phyloP scores from a whole-genome alignment of 2,329 filamentous ascomycete genomes.

The Alternaria sp. region DNA sequence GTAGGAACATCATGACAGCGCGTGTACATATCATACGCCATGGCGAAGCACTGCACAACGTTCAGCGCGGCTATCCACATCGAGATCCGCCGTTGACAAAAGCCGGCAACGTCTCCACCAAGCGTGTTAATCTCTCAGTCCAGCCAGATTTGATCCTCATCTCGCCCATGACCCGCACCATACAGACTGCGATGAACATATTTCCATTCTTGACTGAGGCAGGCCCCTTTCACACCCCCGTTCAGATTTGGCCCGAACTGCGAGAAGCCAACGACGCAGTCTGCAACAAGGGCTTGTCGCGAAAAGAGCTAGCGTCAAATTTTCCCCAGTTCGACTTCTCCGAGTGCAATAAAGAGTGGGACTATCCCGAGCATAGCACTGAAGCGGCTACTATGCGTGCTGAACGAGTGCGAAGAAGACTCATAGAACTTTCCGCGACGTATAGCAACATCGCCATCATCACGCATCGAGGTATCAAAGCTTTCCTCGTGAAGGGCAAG shows the following conservation, averaged over 20 bases:
- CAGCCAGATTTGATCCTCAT: constrained; percentile 28
- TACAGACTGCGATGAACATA: constrained; percentile 29
- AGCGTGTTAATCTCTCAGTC: constrained; percentile 6
- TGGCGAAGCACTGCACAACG: constrained; percentile 30
- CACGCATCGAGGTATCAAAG: constrained; percentile 28
- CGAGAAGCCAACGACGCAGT: constrained; percentile 23
- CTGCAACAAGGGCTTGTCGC: constrained; percentile 24
- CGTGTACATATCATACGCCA: constrained; percentile 27
- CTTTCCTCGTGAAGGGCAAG: constrained; percentile 20
- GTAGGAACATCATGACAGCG: background rate
- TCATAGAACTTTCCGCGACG: constrained; percentile 11
- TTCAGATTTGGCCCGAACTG: constrained; percentile 31
- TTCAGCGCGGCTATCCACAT: constrained; percentile 17
- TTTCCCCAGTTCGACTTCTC: constrained; percentile 29
- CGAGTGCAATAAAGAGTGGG: constrained; percentile 19
- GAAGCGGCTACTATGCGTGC: constrained; percentile 16
- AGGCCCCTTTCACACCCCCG: background rate
- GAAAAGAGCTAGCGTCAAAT: constrained; percentile 8
- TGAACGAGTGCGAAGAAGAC: constrained; percentile 17
- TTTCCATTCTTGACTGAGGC: constrained; percentile 14
- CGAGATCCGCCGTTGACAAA: constrained; percentile 29
- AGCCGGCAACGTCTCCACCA: constrained; percentile 15
- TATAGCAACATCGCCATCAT: constrained; percentile 23
- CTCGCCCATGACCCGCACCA: constrained; percentile 32
- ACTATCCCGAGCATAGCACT: constrained; percentile 15